phyloP scores from a whole-genome alignment of 2,329 filamentous ascomycete species.

The Clonostachys sp. region DNA sequence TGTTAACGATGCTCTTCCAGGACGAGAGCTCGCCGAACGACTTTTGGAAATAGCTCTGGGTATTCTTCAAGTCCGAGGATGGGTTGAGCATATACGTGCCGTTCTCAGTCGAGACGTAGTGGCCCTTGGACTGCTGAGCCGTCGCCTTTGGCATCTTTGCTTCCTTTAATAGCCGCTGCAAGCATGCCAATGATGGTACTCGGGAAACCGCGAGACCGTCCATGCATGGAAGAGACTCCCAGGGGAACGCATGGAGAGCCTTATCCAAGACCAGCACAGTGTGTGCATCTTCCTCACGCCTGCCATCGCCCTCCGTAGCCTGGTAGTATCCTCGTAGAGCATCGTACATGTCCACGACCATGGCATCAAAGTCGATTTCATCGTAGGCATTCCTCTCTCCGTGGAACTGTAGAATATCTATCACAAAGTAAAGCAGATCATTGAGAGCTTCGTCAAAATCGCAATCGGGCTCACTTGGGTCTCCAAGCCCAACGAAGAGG shows the following conservation, averaged over 20 bases:
- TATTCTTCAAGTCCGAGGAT: slow-evolving; percentile 74
- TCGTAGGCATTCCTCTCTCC: slow-evolving; percentile 96
- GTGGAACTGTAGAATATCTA: slow-evolving; percentile 94
- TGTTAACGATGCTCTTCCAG: slow-evolving; percentile 68
- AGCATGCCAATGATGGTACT: slow-evolving; percentile 78
- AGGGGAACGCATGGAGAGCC: slow-evolving; percentile 83
- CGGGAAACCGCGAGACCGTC: slow-evolving; percentile 75
- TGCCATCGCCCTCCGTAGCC: slow-evolving; percentile 26
- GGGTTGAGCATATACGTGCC: slow-evolving; percentile 89
- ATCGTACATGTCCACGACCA: slow-evolving; percentile 85
- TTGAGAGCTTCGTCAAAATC: slow-evolving; percentile 88
- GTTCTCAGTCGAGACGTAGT: slow-evolving; percentile 47
- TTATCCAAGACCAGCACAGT: slow-evolving; percentile 91
- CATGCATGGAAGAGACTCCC: slow-evolving; percentile 91
- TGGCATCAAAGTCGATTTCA: slow-evolving; percentile 91
- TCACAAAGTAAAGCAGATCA: slow-evolving; percentile 91
- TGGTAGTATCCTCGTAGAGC: slow-evolving; percentile 75
- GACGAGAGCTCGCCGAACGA: slow-evolving; percentile 59
- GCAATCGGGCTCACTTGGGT: slow-evolving; percentile 59
- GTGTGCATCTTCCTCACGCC: slow-evolving; percentile 49
- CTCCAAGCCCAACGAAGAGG: slow-evolving; percentile 81
- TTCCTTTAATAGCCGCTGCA: slow-evolving; percentile 71
- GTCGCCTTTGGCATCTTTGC: slow-evolving; percentile 12
- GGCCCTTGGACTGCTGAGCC: slow-evolving; percentile 26
- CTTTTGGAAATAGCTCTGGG: slow-evolving; percentile 69